A percentile compares a stretch with the other conserved stretches of the same genome.
Evolutionary conservation across 1,139 yeast species (phyloP).

Genomic region (Yamadazyma blattariae): DNA sequence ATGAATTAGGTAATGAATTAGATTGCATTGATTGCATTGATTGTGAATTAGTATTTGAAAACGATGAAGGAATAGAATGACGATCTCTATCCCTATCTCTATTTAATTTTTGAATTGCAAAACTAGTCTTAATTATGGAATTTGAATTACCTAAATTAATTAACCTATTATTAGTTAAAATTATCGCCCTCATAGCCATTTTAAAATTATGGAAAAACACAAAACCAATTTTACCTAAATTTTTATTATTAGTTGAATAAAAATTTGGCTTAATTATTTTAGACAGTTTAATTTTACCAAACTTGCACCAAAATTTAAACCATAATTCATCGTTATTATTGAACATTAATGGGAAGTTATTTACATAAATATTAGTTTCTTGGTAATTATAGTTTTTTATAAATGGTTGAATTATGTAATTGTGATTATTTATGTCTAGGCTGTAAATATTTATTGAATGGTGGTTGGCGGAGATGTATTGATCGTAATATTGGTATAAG

Average conservation of each 20-base stretch:
- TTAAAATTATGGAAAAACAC: constrained; percentile 37
- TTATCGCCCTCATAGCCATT: constrained; percentile 39
- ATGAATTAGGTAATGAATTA: too few relatives aligned
- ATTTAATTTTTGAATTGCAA: constrained; percentile 35
- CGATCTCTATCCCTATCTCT: constrained; percentile 4
- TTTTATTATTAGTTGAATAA: constrained; percentile 20
- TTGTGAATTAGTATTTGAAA: neutral
- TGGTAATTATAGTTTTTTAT: constrained; percentile 37
- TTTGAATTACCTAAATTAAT: constrained; percentile 21
- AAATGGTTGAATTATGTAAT: constrained; percentile 7
- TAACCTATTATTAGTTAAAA: constrained; percentile 34
- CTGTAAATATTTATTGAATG: neutral
- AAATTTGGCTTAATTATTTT: constrained; percentile 44
- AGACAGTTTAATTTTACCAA: constrained; percentile 44
- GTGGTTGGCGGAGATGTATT: too few relatives aligned
- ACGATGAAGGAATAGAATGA: neutral
- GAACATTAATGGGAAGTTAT: constrained; percentile 45
- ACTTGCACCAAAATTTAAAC: constrained; percentile 41
- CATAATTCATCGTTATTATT: constrained; percentile 38
- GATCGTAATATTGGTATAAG: constrained; percentile 19
- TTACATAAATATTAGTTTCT: constrained; percentile 59
- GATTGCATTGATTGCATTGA: neutral
- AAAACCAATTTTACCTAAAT: constrained; percentile 40
- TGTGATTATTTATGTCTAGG: constrained; percentile 8
- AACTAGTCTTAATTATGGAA: constrained; percentile 36